phyloP scores from a whole-genome alignment of 2,329 filamentous ascomycete species.

The Curvularia sp. region DNA sequence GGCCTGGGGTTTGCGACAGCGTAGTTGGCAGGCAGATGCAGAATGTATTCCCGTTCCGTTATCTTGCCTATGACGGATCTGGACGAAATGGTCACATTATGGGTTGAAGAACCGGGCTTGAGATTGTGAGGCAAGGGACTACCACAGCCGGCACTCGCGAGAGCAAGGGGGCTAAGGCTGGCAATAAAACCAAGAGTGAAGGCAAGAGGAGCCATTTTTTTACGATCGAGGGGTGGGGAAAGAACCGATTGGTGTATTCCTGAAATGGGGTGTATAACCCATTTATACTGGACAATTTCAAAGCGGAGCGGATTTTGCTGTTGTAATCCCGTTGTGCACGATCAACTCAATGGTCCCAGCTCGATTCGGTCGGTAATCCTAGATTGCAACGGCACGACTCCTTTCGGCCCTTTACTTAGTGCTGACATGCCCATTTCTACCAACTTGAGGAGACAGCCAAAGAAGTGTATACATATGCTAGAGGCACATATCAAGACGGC shows the following conservation, averaged over 20 bases:
- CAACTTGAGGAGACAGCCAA: neutral
- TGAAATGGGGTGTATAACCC: neutral
- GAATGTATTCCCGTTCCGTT: slow-evolving; percentile 26
- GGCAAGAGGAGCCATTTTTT: neutral
- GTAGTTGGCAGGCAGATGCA: slow-evolving; percentile 28
- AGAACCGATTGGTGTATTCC: neutral
- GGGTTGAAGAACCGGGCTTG: slow-evolving; percentile 26
- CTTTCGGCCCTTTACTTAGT: slow-evolving; percentile 1
- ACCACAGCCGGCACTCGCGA: slow-evolving; percentile 28
- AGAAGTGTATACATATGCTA: neutral
- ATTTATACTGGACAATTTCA: neutral
- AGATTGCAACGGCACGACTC: neutral
- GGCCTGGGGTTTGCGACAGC: slow-evolving; percentile 22
- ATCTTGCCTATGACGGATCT: slow-evolving; percentile 24
- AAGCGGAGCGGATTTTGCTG: neutral
- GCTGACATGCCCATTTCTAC: neutral
- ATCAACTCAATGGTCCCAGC: neutral
- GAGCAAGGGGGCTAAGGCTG: neutral
- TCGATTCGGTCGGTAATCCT: neutral
- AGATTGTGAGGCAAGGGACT: slow-evolving; percentile 18
- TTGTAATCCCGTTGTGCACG: neutral
- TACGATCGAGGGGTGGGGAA: neutral
- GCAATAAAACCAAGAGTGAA: neutral
- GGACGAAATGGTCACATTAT: slow-evolving; percentile 30
- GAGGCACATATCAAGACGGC: no score